Conservation (phyloP, 1,284 basidiomycete genomes). For the Papiliotrema laurentii region DNA sequence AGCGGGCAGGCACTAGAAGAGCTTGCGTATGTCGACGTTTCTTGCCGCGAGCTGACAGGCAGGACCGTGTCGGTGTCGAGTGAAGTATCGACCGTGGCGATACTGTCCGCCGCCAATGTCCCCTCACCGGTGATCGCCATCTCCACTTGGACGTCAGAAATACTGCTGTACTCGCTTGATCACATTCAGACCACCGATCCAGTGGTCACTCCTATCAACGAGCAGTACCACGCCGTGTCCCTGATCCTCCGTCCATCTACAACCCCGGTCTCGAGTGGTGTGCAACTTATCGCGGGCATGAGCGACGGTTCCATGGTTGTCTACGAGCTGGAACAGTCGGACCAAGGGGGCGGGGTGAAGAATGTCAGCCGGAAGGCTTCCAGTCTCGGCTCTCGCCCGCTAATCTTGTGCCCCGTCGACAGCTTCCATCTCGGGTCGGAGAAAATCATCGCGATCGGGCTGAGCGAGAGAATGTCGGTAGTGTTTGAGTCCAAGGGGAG, state of each 20-base stretch:
- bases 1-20: slow-evolving; percentile 36
- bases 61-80: no score
- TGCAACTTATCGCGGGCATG: slow-evolving; percentile 70
- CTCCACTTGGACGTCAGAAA: slow-evolving; percentile 70
- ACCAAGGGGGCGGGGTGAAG: slow-evolving; percentile 9
- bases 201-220: slow-evolving; percentile 9
- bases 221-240: slow-evolving; percentile 20
- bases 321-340: slow-evolving; percentile 49
- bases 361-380: slow-evolving; percentile 49
- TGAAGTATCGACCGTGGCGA: slow-evolving; percentile 4
- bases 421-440: slow-evolving; percentile 20
- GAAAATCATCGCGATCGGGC: slow-evolving; percentile 26
- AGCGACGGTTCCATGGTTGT: slow-evolving; percentile 72
- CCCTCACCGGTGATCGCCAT: slow-evolving; percentile 50
- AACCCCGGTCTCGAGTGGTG: slow-evolving; percentile 43
- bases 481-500: slow-evolving; percentile 62
- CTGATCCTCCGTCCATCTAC: slow-evolving; percentile 36
- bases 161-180: slow-evolving; percentile 59
- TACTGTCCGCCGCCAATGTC: neutral
- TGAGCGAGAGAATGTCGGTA: slow-evolving; percentile 41
- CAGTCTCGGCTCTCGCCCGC: slow-evolving; percentile 33
- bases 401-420: slow-evolving; percentile 13
- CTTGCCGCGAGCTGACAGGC: no score
- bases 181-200: slow-evolving; percentile 44
- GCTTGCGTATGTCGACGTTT: slow-evolving; percentile 8